Percentiles rank a stretch among this genome's conserved stretches.
phyloP scores from a whole-genome alignment of 768 basidiomycete genomes.

The Mrakia frigida region DNA sequence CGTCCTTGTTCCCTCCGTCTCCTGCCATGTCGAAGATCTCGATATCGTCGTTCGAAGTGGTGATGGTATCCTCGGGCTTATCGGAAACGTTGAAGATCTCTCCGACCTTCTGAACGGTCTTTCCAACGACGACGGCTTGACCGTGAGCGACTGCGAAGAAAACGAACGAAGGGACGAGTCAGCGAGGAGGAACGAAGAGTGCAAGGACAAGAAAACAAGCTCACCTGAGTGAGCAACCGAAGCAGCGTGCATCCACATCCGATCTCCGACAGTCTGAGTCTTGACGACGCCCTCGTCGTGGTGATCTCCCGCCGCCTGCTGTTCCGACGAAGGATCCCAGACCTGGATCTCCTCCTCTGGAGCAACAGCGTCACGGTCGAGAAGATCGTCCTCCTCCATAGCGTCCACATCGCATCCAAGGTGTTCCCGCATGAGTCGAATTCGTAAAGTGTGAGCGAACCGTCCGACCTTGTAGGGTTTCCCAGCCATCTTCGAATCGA shows the following conservation, averaged over 20 bases:
- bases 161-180: no score
- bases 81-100: slow-evolving; percentile 14
- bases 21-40: slow-evolving; percentile 21
- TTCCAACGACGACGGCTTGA: slow-evolving; percentile 19
- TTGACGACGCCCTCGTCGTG: slow-evolving; percentile 40
- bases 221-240: slow-evolving; percentile 39
- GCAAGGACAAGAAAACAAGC: background rate
- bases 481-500: slow-evolving; percentile 93
- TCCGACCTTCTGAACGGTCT: slow-evolving; percentile 17
- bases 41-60: slow-evolving; percentile 22
- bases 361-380: slow-evolving; percentile 53
- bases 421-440: slow-evolving; percentile 95
- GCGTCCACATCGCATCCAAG: slow-evolving; percentile 90
- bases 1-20: background rate
- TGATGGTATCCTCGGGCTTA: slow-evolving; percentile 9
- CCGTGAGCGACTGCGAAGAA: slow-evolving; percentile 21
- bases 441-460: slow-evolving; percentile 87
- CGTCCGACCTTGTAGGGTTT: slow-evolving; percentile 91
- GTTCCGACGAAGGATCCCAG: slow-evolving; percentile 72
- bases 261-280: slow-evolving; percentile 38
- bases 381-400: slow-evolving; percentile 68
- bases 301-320: slow-evolving; percentile 44
- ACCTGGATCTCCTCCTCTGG: slow-evolving; percentile 53
- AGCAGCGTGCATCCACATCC: slow-evolving; percentile 39
- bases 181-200: background rate